Evolutionary conservation across 371 early-diverging fungal species (phyloP).

Genomic region (Blastocladiella emersonii): DNA sequence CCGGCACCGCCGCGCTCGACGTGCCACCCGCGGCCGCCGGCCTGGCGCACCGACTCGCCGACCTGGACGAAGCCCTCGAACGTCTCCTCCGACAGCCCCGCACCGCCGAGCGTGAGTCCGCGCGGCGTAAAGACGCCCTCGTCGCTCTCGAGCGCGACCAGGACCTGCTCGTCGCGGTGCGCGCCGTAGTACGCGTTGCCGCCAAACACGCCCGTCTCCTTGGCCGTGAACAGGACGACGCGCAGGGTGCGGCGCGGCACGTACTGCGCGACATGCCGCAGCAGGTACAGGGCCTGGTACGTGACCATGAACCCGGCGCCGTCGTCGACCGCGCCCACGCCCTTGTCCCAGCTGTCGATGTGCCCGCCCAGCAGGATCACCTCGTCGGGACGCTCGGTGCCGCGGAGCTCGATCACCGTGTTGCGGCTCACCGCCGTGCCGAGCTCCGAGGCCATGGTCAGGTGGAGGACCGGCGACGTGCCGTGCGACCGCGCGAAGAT

Average conservation of each 20-base stretch:
- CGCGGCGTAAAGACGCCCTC: slow-evolving; percentile 37
- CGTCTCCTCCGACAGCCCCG: neutral
- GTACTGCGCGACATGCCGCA: slow-evolving; percentile 5
- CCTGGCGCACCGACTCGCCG: neutral
- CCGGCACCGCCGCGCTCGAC: neutral
- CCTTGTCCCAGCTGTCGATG: slow-evolving; percentile 45
- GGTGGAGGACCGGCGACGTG: slow-evolving; percentile 20
- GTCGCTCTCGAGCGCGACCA: slow-evolving; percentile 39
- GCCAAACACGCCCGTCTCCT: slow-evolving; percentile 35
- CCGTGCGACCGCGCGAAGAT: slow-evolving; percentile 17
- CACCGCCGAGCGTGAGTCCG: slow-evolving; percentile 19
- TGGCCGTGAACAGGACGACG: slow-evolving; percentile 39
- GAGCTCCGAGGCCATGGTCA: slow-evolving; percentile 23
- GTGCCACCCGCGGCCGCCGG: neutral
- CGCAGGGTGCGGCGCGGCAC: slow-evolving; percentile 39
- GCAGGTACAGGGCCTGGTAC: neutral
- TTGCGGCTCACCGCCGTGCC: slow-evolving; percentile 17
- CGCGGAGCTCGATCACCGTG: slow-evolving; percentile 34
- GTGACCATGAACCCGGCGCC: slow-evolving; percentile 24
- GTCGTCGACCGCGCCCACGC: slow-evolving; percentile 37
- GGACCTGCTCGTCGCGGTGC: slow-evolving; percentile 24
- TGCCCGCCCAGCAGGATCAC: slow-evolving; percentile 39
- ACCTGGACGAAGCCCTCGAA: neutral
- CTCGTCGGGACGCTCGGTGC: slow-evolving; percentile 30
- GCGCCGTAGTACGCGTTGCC: slow-evolving; percentile 28